phyloP scores from a whole-genome alignment of 1,284 basidiomycete species.

The Rhodotorula sp. region DNA sequence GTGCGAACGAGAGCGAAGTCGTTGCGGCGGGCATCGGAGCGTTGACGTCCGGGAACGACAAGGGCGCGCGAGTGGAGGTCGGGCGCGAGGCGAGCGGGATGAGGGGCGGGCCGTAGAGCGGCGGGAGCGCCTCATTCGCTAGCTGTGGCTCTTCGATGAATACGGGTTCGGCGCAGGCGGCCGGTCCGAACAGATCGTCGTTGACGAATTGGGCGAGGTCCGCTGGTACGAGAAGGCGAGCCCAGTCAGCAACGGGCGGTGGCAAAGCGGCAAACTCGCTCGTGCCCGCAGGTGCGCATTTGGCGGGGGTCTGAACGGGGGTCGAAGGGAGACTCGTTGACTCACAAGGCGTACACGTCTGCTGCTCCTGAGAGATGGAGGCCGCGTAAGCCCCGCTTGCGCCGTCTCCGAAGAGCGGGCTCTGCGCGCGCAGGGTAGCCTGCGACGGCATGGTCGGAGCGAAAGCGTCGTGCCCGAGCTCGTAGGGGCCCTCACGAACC shows the following conservation, averaged over 20 bases:
- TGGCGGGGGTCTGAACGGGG: no score
- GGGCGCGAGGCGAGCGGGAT: slow-evolving; percentile 4
- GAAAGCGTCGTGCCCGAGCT: neutral
- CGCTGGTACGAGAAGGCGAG: neutral
- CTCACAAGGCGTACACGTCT: no score
- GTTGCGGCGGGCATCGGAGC: neutral
- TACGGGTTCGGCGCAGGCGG: no score
- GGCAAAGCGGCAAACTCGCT: neutral
- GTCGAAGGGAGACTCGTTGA: no score
- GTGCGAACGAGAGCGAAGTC: neutral
- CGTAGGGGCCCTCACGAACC: neutral
- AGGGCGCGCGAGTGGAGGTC: neutral
- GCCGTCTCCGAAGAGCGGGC: neutral
- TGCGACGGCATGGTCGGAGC: neutral
- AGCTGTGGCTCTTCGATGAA: neutral
- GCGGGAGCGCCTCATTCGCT: neutral
- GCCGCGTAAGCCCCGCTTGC: no score
- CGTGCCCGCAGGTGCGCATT: neutral
- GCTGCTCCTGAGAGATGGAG: no score
- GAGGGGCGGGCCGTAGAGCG: slow-evolving; percentile 3
- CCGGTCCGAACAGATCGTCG: neutral
- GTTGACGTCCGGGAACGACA: slow-evolving; percentile 6
- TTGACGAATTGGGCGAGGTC: neutral
- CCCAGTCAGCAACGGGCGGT: neutral
- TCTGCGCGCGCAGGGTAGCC: neutral